Evolutionary conservation across 2,329 filamentous ascomycete species (phyloP).

Genomic region (Xylaria arbuscula): DNA sequence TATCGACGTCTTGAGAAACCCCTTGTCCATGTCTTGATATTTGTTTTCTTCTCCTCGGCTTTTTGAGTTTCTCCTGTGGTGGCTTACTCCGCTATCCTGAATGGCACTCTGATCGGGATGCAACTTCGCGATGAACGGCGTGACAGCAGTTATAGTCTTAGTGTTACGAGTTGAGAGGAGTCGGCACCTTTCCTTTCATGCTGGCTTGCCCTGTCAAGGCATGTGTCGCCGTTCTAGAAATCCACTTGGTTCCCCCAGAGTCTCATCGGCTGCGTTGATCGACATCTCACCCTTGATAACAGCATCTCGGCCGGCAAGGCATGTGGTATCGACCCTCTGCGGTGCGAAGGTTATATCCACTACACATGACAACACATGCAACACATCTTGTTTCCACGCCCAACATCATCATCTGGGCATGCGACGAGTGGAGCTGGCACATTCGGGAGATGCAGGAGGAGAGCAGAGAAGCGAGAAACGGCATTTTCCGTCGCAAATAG

Average conservation of each 20-base stretch:
- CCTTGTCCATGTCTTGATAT: conserved; percentile 14
- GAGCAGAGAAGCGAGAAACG: conserved; percentile 20
- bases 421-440: conserved; percentile 6
- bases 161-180: conserved; percentile 15
- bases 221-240: conserved; percentile 28
- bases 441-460: conserved; percentile 19
- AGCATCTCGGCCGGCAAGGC: conserved; percentile 25
- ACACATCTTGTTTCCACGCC: conserved; percentile 14
- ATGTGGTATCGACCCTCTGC: conserved; percentile 10
- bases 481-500: conserved; percentile 21
- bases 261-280: conserved; percentile 32
- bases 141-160: conserved; percentile 22
- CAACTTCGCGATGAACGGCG: conserved; percentile 26
- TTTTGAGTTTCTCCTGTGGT: conserved; percentile 24
- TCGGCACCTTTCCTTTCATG: conserved; percentile 19
- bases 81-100: conserved; percentile 30
- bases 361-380: conserved; percentile 26
- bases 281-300: conserved; percentile 28
- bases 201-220: conserved; percentile 35
- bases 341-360: conserved; percentile 18
- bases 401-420: conserved; percentile 24
- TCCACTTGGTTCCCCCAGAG: conserved; percentile 20
- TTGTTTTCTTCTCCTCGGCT: background rate
- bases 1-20: conserved; percentile 21
- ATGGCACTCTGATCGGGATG: conserved; percentile 35